These are phyloP conservation scores for Eucalyptus erythrocorys DNA, from an alignment of 345 rosid genomes.

Conservation along the genomic window DNA sequence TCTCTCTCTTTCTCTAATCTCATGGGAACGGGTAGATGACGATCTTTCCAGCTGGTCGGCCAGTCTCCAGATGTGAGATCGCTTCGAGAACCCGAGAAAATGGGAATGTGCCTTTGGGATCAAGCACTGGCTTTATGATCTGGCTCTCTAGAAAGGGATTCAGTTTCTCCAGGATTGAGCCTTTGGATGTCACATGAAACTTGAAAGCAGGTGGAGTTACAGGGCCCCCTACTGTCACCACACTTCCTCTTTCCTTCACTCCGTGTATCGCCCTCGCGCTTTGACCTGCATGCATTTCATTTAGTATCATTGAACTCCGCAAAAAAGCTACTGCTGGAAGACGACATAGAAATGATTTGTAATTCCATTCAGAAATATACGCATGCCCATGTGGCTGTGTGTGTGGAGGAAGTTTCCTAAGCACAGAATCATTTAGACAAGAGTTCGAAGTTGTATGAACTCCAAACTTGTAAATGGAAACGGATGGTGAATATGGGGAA, in stretches of 20 bases:
- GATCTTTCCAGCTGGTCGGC: conserved; percentile 62
- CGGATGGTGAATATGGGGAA: background rate
- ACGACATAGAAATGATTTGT: background rate
- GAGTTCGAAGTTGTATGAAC: background rate
- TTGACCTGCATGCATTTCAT: conserved; percentile 33
- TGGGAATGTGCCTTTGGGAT: conserved; percentile 70
- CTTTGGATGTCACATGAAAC: conserved; percentile 81
- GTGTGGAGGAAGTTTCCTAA: background rate
- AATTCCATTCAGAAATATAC: background rate
- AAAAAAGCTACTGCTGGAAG: background rate
- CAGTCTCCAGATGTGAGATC: conserved; percentile 62
- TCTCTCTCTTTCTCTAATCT: background rate
- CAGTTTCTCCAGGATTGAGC: conserved; percentile 58
- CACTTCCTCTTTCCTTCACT: conserved; percentile 72
- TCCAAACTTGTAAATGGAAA: background rate
- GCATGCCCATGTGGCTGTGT: background rate
- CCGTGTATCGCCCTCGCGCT: conserved; percentile 73
- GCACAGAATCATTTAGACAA: background rate
- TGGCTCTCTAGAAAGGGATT: conserved; percentile 60
- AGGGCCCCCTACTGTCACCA: conserved; percentile 64
- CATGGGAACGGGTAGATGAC: conserved; percentile 56
- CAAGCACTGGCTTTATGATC: conserved; percentile 62
- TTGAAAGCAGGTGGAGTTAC: conserved; percentile 71
- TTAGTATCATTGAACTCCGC: background rate
- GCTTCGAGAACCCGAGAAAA: conserved; percentile 53